Evolutionary conservation across 1,139 yeast genomes (phyloP).

Genomic region (Zhuliangozyma parablackwelliae): DNA sequence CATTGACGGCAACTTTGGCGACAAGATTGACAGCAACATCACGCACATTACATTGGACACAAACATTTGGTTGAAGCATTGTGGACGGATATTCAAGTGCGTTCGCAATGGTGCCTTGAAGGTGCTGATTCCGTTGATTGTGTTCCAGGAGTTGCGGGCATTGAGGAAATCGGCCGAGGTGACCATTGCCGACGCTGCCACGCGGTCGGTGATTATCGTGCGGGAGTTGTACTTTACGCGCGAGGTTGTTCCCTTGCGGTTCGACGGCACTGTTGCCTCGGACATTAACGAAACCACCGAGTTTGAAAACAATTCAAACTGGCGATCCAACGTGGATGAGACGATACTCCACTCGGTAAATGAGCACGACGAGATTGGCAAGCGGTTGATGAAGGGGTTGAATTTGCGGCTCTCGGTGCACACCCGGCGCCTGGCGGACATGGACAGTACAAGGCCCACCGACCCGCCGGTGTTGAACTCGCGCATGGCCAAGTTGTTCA

Average conservation of each 20-base stretch:
- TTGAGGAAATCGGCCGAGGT: constrained; percentile 70
- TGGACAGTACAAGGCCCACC: constrained; percentile 1
- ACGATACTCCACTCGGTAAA: constrained; percentile 51
- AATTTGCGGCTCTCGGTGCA: constrained; percentile 18
- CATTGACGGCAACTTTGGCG: constrained; percentile 42
- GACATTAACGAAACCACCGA: constrained; percentile 54
- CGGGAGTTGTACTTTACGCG: constrained; percentile 61
- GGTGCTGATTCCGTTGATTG: constrained; percentile 63
- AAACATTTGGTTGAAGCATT: constrained; percentile 76
- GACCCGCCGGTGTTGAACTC: constrained; percentile 22
- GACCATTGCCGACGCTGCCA: constrained; percentile 75
- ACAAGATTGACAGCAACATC: constrained; percentile 48
- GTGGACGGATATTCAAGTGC: constrained; percentile 71
- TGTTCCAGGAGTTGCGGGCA: constrained; percentile 75
- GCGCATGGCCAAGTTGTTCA: constrained; percentile 38
- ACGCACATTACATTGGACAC: constrained; percentile 70
- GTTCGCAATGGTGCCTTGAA: constrained; percentile 56
- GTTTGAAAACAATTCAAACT: constrained; percentile 59
- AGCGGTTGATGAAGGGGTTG: constrained; percentile 34
- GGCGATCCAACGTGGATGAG: constrained; percentile 61
- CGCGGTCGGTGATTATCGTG: constrained; percentile 70
- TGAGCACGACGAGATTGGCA: constrained; percentile 44
- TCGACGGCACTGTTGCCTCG: constrained; percentile 54
- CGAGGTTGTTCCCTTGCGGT: constrained; percentile 46
- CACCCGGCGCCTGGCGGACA: background rate